Percentiles rank a stretch among this genome's conserved stretches.
phyloP scores from a whole-genome alignment of 257 asterid genomes.

The Salvia miltiorrhiza region DNA sequence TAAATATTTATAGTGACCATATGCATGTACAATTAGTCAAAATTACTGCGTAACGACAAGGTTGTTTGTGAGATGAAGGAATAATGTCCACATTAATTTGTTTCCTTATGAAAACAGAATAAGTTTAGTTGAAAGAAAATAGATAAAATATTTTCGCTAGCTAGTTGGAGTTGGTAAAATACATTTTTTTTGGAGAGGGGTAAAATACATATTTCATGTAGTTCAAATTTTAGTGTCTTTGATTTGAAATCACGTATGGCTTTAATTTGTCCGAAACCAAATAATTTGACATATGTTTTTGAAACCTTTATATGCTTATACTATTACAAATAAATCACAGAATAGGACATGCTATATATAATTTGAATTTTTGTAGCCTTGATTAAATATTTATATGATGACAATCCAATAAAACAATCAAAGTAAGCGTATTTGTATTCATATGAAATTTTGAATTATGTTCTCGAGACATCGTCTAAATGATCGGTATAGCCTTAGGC shows the following conservation, averaged over 20 bases:
- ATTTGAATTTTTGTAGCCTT: too few relatives aligned
- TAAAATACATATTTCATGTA: neutral
- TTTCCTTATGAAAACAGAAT: neutral
- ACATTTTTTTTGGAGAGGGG: neutral
- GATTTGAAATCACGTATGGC: neutral
- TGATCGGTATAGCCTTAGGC: too few relatives aligned
- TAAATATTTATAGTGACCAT: too few relatives aligned
- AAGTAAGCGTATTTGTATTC: too few relatives aligned
- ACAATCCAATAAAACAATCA: too few relatives aligned
- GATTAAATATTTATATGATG: too few relatives aligned
- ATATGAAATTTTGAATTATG: too few relatives aligned
- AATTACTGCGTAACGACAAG: neutral
- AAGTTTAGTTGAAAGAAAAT: neutral
- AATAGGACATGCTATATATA: too few relatives aligned
- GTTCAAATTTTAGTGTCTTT: neutral
- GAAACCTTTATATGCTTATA: neutral
- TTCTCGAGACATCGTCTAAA: too few relatives aligned
- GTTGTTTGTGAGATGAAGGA: neutral
- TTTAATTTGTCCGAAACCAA: neutral
- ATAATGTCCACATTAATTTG: neutral
- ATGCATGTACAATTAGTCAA: neutral
- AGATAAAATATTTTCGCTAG: neutral
- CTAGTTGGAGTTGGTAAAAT: neutral
- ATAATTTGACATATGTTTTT: neutral
- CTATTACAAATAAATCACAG: too few relatives aligned